Evolutionary conservation across 2,329 filamentous ascomycete genomes (phyloP).

Genomic region (Helotiales sp.): DNA sequence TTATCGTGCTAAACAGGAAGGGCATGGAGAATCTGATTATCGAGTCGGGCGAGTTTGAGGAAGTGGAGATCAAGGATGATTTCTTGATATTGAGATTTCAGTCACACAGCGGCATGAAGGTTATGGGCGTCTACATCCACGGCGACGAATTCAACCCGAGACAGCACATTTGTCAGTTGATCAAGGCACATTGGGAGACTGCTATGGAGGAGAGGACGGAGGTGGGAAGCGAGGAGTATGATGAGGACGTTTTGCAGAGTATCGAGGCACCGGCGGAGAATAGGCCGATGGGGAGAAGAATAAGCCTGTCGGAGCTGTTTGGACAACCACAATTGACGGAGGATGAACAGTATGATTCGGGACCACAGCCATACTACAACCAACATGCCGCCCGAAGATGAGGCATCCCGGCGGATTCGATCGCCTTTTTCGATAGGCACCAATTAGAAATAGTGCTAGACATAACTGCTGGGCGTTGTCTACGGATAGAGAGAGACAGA

Average conservation of each 20-base stretch:
- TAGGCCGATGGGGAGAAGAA: slow-evolving; percentile 25
- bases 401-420: too few relatives aligned
- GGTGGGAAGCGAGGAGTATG: slow-evolving; percentile 15
- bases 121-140: slow-evolving; percentile 57
- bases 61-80: slow-evolving; percentile 63
- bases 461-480: too few relatives aligned
- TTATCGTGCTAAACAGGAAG: slow-evolving; percentile 73
- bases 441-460: too few relatives aligned
- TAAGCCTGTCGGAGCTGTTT: slow-evolving; percentile 33
- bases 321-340: slow-evolving; percentile 2
- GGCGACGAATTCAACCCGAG: slow-evolving; percentile 45
- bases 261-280: slow-evolving; percentile 9
- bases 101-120: slow-evolving; percentile 34
- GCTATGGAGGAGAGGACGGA: slow-evolving; percentile 17
- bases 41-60: slow-evolving; percentile 58
- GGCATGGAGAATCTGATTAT: slow-evolving; percentile 70
- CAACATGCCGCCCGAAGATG: too few relatives aligned
- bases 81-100: slow-evolving; percentile 35
- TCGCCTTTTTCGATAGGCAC: too few relatives aligned
- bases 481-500: too few relatives aligned
- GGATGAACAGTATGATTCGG: background rate
- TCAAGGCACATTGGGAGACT: slow-evolving; percentile 33
- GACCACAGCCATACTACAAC: too few relatives aligned
- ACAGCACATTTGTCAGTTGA: slow-evolving; percentile 28
- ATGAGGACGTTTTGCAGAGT: slow-evolving; percentile 12